Base-by-base conservation (phyloP, 2,329 filamentous ascomycete species). In the Penicillium hesseltinei region DNA sequence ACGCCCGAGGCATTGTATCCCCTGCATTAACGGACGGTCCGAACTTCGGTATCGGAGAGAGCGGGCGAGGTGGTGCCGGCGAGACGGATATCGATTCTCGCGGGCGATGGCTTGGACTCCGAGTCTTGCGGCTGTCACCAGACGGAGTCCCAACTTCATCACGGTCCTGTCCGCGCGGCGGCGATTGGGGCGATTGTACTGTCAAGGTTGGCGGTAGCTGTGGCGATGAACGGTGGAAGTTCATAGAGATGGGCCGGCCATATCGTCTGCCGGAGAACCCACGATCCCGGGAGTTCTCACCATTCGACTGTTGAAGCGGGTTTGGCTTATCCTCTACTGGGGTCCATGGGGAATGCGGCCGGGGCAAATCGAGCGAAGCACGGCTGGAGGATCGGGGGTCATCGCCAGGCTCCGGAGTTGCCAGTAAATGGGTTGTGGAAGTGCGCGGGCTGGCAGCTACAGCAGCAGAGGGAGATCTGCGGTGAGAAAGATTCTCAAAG, bases 101-200 rank as follows among this genome's bases (percentile, higher is more conserved):
- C 4, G 66, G 58, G 3, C 62, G 54, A 53, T 67, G 66, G 8
- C 66, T 57, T n/a, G 67, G 62, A 36, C 65, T 69, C 52, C 68
- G 66, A 48, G 60, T 55, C 31, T 62, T 50, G 31, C 69, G 58
- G 92, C 87, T 65, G 89, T 90, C 69, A 85, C 86, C 15, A 88
- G 82, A 50, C 82, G 78, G 69, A 81, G 85, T 77, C 84, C 64
- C 58, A 15, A 66, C 57, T 44, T 52, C 42, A 5, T 62, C 59
- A 4, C 51, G 51, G 25, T 68, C 68, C 35, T 65, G 51, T 6
- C 62, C 65, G 8, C 71, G 70, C 9, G 77, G 75, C 23, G 77
- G 76, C 43, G 77, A 78, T 39, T 69, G 70, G 8, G 77, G 77
- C 3, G 77, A 78, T 49, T 79, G 74, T 8, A 79, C 70, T 5